phyloP scores from a whole-genome alignment of 768 basidiomycete species.

The Lactarius hatsudake region DNA sequence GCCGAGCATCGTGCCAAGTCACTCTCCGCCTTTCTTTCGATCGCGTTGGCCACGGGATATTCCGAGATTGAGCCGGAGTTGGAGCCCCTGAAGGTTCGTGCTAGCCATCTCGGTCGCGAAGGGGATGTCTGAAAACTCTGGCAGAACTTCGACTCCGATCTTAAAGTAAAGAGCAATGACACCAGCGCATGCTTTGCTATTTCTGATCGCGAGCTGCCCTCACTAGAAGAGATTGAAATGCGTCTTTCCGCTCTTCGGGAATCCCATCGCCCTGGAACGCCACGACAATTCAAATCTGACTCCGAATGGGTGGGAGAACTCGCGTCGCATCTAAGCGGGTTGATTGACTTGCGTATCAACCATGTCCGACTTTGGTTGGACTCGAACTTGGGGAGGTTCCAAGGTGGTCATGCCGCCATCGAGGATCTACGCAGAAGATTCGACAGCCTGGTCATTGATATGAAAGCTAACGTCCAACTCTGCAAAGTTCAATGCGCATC shows the following conservation, averaged over 20 bases:
- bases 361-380: slow-evolving; percentile 54
- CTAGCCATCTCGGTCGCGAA: neutral
- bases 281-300: slow-evolving; percentile 41
- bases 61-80: slow-evolving; percentile 44
- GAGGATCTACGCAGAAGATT: slow-evolving; percentile 46
- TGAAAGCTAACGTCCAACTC: slow-evolving; percentile 46
- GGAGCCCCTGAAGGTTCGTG: slow-evolving; percentile 50
- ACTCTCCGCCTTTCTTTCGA: slow-evolving; percentile 41
- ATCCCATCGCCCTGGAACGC: slow-evolving; percentile 34
- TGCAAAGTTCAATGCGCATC: slow-evolving; percentile 47
- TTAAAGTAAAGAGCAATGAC: slow-evolving; percentile 40
- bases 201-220: slow-evolving; percentile 28
- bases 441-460: slow-evolving; percentile 43
- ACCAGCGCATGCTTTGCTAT: slow-evolving; percentile 36
- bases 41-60: slow-evolving; percentile 48
- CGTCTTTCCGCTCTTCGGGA: slow-evolving; percentile 29
- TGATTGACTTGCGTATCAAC: slow-evolving; percentile 43
- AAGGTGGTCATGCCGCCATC: slow-evolving; percentile 42
- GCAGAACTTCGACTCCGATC: slow-evolving; percentile 54
- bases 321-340: slow-evolving; percentile 36
- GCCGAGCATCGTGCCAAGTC: slow-evolving; percentile 43
- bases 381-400: slow-evolving; percentile 48
- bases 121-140: neutral
- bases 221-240: slow-evolving; percentile 31
- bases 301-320: slow-evolving; percentile 42